Conservation (phyloP, 1,284 basidiomycete species). For the Cryptococcus jaspeensis region DNA sequence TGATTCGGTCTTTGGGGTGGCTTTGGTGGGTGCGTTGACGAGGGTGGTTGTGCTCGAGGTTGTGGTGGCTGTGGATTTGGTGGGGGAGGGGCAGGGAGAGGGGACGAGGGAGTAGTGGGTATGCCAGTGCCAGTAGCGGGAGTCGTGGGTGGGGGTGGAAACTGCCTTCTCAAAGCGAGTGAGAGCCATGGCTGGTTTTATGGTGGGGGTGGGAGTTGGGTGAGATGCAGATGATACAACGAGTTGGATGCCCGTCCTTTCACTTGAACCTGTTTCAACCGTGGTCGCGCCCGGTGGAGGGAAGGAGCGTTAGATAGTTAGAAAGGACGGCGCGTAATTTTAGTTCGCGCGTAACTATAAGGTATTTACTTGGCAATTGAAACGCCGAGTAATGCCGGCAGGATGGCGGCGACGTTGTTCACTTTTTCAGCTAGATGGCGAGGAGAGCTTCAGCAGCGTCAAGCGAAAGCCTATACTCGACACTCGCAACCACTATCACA, state of each 20-base stretch:
- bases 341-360: not conserved
- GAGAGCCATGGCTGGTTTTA: not conserved
- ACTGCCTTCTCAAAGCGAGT: not conserved
- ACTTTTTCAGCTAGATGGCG: not conserved
- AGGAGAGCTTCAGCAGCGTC: not conserved
- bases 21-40: too few species aligned
- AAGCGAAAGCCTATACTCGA: not conserved
- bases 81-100: slow-evolving; percentile 26
- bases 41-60: not conserved
- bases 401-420: slow-evolving; percentile 2
- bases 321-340: not conserved
- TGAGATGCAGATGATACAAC: not conserved
- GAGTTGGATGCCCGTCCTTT: too few species aligned
- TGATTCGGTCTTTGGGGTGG: too few species aligned
- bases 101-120: slow-evolving; percentile 21
- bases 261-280: too few species aligned
- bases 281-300: not conserved
- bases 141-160: too few species aligned
- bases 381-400: slow-evolving; percentile 5
- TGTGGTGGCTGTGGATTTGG: slow-evolving; percentile 1
- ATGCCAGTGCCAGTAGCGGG: not conserved
- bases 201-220: not conserved
- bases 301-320: not conserved
- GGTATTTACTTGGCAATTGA: not conserved
- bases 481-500: too few species aligned